phyloP scores from a whole-genome alignment of 257 asterid genomes.

The Petunia secreta region DNA sequence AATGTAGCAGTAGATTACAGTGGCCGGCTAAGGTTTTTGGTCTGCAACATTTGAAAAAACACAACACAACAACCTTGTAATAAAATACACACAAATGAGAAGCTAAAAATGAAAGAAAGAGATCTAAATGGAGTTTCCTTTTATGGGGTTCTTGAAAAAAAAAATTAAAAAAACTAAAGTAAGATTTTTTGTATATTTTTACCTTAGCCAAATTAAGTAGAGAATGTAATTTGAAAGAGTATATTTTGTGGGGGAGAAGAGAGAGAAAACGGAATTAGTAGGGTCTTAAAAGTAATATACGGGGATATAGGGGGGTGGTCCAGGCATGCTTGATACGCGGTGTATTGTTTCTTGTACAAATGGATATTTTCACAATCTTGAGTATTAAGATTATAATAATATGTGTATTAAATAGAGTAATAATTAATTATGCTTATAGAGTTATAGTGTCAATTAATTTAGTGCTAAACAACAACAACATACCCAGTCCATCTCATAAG shows the following conservation, averaged over 20 bases:
- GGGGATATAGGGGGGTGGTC: slow-evolving; percentile 26
- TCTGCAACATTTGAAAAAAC: background rate
- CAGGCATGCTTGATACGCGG: slow-evolving; percentile 13
- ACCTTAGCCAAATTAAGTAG: background rate
- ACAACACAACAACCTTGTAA: background rate
- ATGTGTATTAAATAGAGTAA: too few species aligned
- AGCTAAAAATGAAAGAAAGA: background rate
- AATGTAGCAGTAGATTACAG: slow-evolving; percentile 1
- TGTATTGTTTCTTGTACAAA: background rate
- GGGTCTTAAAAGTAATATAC: slow-evolving; percentile 6
- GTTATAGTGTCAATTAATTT: too few species aligned
- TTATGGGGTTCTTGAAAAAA: background rate
- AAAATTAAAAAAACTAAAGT: background rate
- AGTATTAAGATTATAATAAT: too few species aligned
- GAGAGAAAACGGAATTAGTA: background rate
- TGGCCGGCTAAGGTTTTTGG: slow-evolving; percentile 10
- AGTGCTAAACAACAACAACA: too few species aligned
- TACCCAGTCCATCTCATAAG: too few species aligned
- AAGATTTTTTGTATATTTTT: background rate
- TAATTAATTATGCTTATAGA: too few species aligned
- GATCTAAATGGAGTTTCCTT: slow-evolving; percentile 19
- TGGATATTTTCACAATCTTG: background rate
- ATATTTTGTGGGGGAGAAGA: background rate
- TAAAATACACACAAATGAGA: background rate
- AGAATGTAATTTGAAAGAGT: background rate